These are phyloP conservation scores for Globisporangium acanthophoron DNA, from an alignment of 352 stramenopile genomes.

Conservation along the genomic window DNA sequence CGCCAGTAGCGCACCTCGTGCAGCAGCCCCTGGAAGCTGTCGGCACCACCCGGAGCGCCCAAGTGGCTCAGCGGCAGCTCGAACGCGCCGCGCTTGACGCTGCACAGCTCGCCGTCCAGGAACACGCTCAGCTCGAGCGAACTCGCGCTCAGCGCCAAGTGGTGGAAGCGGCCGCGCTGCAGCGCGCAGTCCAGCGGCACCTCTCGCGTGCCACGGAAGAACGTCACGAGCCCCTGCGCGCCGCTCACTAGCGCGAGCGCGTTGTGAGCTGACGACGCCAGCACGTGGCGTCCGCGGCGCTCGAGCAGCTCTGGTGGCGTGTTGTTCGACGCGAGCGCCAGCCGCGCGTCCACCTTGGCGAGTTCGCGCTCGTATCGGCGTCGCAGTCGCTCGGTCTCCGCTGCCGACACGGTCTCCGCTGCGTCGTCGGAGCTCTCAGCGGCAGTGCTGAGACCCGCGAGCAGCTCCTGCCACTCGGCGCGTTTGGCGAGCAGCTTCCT, in stretches of 20 bases:
- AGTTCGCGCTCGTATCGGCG: conserved; percentile 55
- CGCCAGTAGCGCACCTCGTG: conserved; percentile 72
- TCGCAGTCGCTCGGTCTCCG: conserved; percentile 27
- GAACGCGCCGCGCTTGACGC: conserved; percentile 41
- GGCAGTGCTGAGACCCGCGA: conserved; percentile 15
- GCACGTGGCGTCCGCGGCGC: conserved; percentile 46
- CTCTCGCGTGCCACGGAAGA: conserved; percentile 33
- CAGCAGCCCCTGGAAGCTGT: conserved; percentile 57
- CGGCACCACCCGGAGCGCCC: conserved; percentile 24
- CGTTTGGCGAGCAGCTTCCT: conserved; percentile 60
- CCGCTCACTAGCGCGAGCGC: conserved; percentile 42
- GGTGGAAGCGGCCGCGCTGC: conserved; percentile 46
- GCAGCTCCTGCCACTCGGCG: conserved; percentile 25
- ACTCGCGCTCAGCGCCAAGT: conserved; percentile 49
- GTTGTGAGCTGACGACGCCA: conserved; percentile 49
- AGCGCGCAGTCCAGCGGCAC: conserved; percentile 44
- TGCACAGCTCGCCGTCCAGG: conserved; percentile 37
- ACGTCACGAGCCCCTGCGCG: conserved; percentile 27
- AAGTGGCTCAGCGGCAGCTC: conserved; percentile 47
- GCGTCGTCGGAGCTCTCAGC: not conserved
- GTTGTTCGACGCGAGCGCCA: conserved; percentile 42
- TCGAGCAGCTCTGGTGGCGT: conserved; percentile 45
- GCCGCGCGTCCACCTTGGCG: conserved; percentile 49
- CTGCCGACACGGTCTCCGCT: not conserved
- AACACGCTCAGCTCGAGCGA: conserved; percentile 44